A percentile compares a stretch with the other conserved stretches of the same genome.
Conservation (phyloP, 2,329 filamentous ascomycete species). For the Fusarium decemcellulare region DNA sequence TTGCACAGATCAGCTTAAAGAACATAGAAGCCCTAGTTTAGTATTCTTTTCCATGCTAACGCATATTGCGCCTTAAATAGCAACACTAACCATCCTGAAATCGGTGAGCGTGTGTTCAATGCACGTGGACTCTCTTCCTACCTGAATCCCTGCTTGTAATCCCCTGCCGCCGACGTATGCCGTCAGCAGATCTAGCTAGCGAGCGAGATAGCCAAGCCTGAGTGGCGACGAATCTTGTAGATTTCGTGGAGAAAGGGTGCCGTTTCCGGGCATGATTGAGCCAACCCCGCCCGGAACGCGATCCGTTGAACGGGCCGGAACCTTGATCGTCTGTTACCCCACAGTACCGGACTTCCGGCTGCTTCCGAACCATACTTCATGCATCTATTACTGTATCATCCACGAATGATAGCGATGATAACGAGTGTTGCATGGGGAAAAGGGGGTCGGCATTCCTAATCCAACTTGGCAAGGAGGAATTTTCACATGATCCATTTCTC, state of each 20-base stretch:
- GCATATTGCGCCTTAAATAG: too few relatives aligned
- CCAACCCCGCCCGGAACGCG: not conserved
- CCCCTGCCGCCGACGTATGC: not conserved
- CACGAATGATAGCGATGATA: too few relatives aligned
- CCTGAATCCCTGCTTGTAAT: too few relatives aligned
- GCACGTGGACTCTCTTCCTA: not conserved
- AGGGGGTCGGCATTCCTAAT: too few relatives aligned
- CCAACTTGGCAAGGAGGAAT: too few relatives aligned
- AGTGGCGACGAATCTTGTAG: not conserved
- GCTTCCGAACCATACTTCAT: too few relatives aligned
- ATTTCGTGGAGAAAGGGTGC: not conserved
- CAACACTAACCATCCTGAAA: not conserved
- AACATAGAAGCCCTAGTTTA: not conserved
- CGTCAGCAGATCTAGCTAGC: not conserved
- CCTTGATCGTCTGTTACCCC: not conserved
- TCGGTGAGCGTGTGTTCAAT: not conserved
- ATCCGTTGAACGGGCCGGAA: conserved; percentile 1
- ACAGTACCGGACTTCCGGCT: too few relatives aligned
- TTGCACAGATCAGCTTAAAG: not conserved
- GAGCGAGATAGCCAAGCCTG: not conserved
- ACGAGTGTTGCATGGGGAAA: too few relatives aligned
- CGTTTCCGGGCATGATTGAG: not conserved
- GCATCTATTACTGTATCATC: too few relatives aligned
- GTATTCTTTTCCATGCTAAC: not conserved
- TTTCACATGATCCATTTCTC: too few relatives aligned